These are phyloP conservation scores for Hyphochytrium catenoides DNA, from an alignment of 352 stramenopile species.

Conservation along the genomic window DNA sequence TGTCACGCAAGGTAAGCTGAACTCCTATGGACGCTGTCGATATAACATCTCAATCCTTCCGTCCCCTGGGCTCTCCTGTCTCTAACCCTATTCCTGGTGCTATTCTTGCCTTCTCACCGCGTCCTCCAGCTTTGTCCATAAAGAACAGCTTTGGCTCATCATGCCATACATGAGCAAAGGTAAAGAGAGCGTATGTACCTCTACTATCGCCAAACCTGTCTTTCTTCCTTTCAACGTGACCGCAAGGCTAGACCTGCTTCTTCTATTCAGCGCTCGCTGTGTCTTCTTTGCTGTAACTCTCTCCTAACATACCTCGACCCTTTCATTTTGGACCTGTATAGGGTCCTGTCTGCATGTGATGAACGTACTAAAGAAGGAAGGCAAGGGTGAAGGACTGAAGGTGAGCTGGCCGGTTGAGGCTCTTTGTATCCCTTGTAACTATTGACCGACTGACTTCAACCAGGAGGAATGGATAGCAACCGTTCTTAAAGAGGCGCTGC, in stretches of 20 bases:
- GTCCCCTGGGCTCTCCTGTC: not conserved
- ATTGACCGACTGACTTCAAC: slow-evolving; percentile 6
- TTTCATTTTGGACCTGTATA: slow-evolving; percentile 4
- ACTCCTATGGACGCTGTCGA: not conserved
- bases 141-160: slow-evolving; percentile 92
- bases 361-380: slow-evolving; percentile 73
- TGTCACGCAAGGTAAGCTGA: slow-evolving; percentile 69
- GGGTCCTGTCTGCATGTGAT: slow-evolving; percentile 90
- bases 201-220: too few relatives aligned
- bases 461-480: slow-evolving; percentile 88
- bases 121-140: slow-evolving; percentile 78
- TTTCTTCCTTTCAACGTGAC: too few relatives aligned
- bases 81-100: not conserved
- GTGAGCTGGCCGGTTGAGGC: slow-evolving; percentile 1
- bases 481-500: slow-evolving; percentile 87
- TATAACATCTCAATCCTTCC: not conserved
- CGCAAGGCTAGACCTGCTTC: too few relatives aligned
- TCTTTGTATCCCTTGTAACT: slow-evolving; percentile 1
- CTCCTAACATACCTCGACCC: not conserved
- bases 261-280: too few relatives aligned
- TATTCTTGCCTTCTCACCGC: not conserved
- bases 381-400: slow-evolving; percentile 54
- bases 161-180: slow-evolving; percentile 97
- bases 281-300: too few relatives aligned
- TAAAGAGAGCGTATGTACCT: slow-evolving; percentile 4